phyloP scores from a whole-genome alignment of 768 basidiomycete genomes.

The Leccinum subgranulosum region DNA sequence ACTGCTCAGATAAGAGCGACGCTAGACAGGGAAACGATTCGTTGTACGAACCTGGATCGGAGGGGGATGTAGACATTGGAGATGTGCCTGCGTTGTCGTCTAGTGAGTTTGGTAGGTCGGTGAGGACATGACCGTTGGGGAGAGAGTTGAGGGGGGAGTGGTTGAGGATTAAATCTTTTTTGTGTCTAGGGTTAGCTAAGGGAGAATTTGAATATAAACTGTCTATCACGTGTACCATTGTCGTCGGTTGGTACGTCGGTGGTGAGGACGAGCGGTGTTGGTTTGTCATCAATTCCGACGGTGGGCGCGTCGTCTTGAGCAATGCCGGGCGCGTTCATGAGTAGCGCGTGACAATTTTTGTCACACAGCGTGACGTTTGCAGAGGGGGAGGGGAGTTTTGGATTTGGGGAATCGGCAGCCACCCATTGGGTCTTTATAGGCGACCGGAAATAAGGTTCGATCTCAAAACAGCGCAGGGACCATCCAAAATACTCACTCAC shows the following conservation, averaged over 20 bases:
- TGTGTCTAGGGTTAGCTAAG: conserved; percentile 40
- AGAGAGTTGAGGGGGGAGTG: conserved; percentile 40
- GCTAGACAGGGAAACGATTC: conserved; percentile 16
- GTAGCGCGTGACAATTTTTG: conserved; percentile 61
- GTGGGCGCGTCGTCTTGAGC: conserved; percentile 29
- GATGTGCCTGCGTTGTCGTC: conserved; percentile 27
- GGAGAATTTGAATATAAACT: conserved; percentile 27
- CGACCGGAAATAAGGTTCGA: conserved; percentile 80
- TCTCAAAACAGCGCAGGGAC: conserved; percentile 71
- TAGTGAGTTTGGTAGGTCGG: conserved; percentile 52
- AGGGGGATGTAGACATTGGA: conserved; percentile 43
- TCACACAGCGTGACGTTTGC: conserved; percentile 59
- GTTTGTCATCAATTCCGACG: conserved; percentile 30
- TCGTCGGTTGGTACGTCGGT: conserved; percentile 20
- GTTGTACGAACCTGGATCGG: conserved; percentile 49
- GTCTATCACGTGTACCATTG: conserved; percentile 41
- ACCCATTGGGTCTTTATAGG: conserved; percentile 83
- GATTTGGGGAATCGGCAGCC: conserved; percentile 65
- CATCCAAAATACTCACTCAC: conserved; percentile 43
- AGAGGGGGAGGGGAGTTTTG: conserved; percentile 49
- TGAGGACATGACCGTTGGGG: conserved; percentile 65
- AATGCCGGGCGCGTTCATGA: conserved; percentile 55
- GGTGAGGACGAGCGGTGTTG: conserved; percentile 14
- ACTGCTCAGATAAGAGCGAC: conserved; percentile 35
- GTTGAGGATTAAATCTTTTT: conserved; percentile 20